phyloP scores from a whole-genome alignment of 495 filamentous ascomycete genomes.

The Aspergillus affinis region DNA sequence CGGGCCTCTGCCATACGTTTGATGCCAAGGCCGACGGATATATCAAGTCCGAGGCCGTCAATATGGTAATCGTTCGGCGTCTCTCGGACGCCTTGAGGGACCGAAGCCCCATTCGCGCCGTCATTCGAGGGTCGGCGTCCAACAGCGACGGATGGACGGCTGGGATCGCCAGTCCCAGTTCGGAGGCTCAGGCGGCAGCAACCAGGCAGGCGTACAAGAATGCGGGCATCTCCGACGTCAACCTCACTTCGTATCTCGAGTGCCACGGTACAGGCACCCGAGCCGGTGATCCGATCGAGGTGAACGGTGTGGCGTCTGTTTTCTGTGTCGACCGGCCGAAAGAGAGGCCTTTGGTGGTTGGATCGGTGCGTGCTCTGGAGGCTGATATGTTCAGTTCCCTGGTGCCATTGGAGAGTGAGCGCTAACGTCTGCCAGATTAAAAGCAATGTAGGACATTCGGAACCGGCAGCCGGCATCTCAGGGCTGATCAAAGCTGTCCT shows the following conservation, averaged over 20 bases:
- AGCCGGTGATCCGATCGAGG: background rate
- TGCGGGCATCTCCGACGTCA: background rate
- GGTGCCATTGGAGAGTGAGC: background rate
- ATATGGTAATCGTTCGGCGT: constrained; percentile 31
- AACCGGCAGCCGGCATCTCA: constrained; percentile 23
- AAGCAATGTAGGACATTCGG: constrained; percentile 24
- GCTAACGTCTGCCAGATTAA: background rate
- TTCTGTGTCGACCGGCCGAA: no score
- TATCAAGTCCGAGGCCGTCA: constrained; percentile 36
- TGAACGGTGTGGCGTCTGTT: background rate
- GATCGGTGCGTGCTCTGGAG: background rate
- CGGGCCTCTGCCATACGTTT: constrained; percentile 19
- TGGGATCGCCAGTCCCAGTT: background rate
- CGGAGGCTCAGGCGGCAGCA: background rate
- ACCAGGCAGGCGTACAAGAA: background rate
- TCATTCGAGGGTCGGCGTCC: constrained; percentile 25
- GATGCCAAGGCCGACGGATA: constrained; percentile 40
- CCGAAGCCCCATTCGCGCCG: constrained; percentile 12
- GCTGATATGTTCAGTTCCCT: background rate
- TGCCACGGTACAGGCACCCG: constrained; percentile 4
- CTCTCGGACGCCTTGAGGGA: constrained; percentile 28
- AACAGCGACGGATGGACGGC: background rate
- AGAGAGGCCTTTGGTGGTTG: background rate
- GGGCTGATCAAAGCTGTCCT: constrained; percentile 26
- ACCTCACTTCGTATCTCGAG: background rate